Base-by-base conservation (phyloP, 176 grass and related monocot genomes). In the Raddia distichophylla region DNA sequence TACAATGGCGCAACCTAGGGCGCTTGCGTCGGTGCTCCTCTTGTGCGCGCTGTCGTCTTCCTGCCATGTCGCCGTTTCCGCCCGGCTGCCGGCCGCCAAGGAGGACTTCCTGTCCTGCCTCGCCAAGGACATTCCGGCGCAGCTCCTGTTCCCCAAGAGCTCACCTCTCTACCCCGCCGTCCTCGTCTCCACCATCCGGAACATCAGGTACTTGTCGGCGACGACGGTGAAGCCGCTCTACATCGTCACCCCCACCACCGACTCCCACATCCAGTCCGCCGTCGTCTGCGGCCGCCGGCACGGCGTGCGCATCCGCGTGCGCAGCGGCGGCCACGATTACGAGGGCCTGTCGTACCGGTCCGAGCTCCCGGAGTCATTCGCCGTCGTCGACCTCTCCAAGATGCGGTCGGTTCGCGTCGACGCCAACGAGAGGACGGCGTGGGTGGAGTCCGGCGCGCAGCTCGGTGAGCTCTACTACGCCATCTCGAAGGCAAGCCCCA, bases 291-390 rank as follows among this genome's bases (percentile, higher is more conserved):
- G 91, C 67, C 79, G 79, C 32, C 63, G 73, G 0, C 16, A 87
- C 9, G 57, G 53, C 58, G 45, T 90, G 1, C 64, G 15, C 22
- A 60, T 97, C 76, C 86, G 83, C 52, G 86, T 93, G 37, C 72
- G 91, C 40, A 93, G 91, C 52, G 91, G 86, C 7, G 91, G 94
- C 1, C 93, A 96, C 55, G 93, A 96, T 77, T 91, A 88, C 44
- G 90, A 96, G 72, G 93, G 93, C 65, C 73, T 97, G 9, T 97
- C 94, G 0, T 93, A 80, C 84, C 42, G 80, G 2, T 82, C 91
- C 1, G 10, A 73, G 10, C 9, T 50, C 14, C 59, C 64, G 2
- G 77, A 83, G 35, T 15, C 1, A 9, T 90, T 93, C 45, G 65
- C 74, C 45, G 55, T 90, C 62, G 71, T 89, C 49, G 88, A 90